phyloP scores from a whole-genome alignment of 306 rosid species.

The Corylus avellana region DNA sequence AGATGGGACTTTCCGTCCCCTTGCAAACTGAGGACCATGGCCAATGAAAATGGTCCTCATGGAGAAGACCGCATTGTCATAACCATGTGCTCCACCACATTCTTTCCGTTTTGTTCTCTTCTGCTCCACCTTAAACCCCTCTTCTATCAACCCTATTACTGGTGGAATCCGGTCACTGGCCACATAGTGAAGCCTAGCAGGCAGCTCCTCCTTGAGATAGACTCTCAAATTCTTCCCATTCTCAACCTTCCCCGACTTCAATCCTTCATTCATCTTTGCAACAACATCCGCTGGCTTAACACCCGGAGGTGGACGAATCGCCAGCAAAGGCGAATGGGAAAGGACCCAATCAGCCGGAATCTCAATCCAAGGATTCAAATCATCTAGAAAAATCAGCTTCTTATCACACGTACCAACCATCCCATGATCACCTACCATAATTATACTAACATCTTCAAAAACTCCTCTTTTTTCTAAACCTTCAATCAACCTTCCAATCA shows the following conservation, averaged over 20 bases:
- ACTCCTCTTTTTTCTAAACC: slow-evolving; percentile 83
- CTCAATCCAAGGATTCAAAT: slow-evolving; percentile 73
- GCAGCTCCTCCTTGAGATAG: slow-evolving; percentile 85
- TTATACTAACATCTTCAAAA: slow-evolving; percentile 80
- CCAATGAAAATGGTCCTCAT: slow-evolving; percentile 92
- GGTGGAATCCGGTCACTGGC: slow-evolving; percentile 74
- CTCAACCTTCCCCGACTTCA: slow-evolving; percentile 73
- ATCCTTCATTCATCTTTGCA: slow-evolving; percentile 72
- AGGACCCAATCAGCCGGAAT: slow-evolving; percentile 66
- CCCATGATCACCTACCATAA: slow-evolving; percentile 97
- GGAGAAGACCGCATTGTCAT: slow-evolving; percentile 86
- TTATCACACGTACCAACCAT: slow-evolving; percentile 98
- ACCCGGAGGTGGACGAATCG: slow-evolving; percentile 69
- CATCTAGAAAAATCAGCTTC: slow-evolving; percentile 71
- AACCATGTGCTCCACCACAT: slow-evolving; percentile 96
- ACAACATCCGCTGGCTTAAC: slow-evolving; percentile 47
- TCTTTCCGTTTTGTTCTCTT: slow-evolving; percentile 56
- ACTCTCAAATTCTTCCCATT: slow-evolving; percentile 73
- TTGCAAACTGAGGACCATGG: slow-evolving; percentile 91
- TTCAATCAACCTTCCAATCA: slow-evolving; percentile 81
- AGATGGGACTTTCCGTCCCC: slow-evolving; percentile 83
- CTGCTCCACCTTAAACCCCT: slow-evolving; percentile 86
- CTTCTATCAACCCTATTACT: slow-evolving; percentile 72
- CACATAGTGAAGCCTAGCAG: slow-evolving; percentile 73
- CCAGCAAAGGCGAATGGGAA: slow-evolving; percentile 62